phyloP scores from a whole-genome alignment of 495 filamentous ascomycete genomes.

The Polyplosphaeria fusca region DNA sequence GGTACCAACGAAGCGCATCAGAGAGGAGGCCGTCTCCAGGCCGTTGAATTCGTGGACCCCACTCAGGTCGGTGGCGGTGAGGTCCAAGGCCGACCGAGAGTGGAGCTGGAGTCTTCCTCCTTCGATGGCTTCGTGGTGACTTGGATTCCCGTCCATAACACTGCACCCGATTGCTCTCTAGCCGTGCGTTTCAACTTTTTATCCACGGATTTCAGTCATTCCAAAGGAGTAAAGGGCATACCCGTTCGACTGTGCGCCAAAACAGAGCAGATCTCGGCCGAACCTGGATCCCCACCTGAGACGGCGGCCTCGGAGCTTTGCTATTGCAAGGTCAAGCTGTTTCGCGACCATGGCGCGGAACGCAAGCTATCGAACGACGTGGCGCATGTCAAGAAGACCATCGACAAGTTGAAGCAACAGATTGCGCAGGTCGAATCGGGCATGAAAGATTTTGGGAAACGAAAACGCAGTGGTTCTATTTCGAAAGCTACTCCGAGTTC shows the following conservation, averaged over 20 bases:
- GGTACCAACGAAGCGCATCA: conserved; percentile 88
- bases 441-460: conserved; percentile 81
- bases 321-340: conserved; percentile 95
- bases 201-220: conserved; percentile 97
- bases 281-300: conserved; percentile 44
- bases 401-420: conserved; percentile 91
- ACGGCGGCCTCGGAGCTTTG: conserved; percentile 63
- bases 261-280: conserved; percentile 59
- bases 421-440: conserved; percentile 84
- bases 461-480: conserved; percentile 67
- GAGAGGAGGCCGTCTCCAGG: conserved; percentile 78
- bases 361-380: conserved; percentile 92
- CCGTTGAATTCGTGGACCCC: conserved; percentile 88
- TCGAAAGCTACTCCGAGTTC: conserved; percentile 49
- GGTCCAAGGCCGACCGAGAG: conserved; percentile 65
- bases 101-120: conserved; percentile 76
- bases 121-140: conserved; percentile 90
- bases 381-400: conserved; percentile 88
- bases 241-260: conserved; percentile 89
- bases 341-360: conserved; percentile 94
- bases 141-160: conserved; percentile 70
- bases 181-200: conserved; percentile 96
- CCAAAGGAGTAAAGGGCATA: conserved; percentile 95
- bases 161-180: conserved; percentile 68
- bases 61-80: conserved; percentile 61